Evolutionary conservation across 176 grass and related monocot species (phyloP), one percentile per base, ranked within the genome.

Genomic region (Urochloa ruziziensis): DNA sequence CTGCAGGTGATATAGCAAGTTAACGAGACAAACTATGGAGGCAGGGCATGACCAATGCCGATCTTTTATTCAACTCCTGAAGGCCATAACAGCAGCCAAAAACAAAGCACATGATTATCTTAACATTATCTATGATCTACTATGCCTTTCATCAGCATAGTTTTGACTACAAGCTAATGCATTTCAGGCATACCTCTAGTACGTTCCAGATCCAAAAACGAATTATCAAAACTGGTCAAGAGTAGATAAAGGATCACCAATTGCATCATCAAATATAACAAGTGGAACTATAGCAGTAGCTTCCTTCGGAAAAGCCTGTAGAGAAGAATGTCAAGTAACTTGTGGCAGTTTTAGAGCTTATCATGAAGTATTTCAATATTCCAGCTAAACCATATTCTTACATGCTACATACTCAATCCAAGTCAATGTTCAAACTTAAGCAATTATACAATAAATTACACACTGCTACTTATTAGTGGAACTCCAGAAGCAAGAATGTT

Each of bases 181-280:
- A 90, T 92, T 90, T 91, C 64, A 96, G 93, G 91, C 96, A 96
- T 99, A 96, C 96, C 96, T 99, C 92, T 93, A 94, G 91, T 90
- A 90, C 76, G 91, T 86, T 91, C 91, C 91, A 97, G 89, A 97
- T 91, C 89, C 89, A 97, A 97, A 97, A 97, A 97, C 57, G 93
- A 98, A 89, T 85, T 91, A 93, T 91, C 91, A 95, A 95, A 95
- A 93, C 91, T 92, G 95, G 89, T 90, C 92, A 97, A 94, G 90
- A 97, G 92, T 97, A 94, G 94, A 97, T 91, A 91, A 97, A 92
- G 92, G 90, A 91, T 95, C 96, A 99, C 96, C 96, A 99, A 92
- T 94, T 96, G 93, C 93, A 99, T 96, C 91, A 94, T 91, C 91
- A 99, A 96, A 95, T 92, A 99, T 99, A 99, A 99, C 86, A 99